These are phyloP conservation scores for Oryza punctata DNA, from an alignment of 176 grass and related monocot species.

Conservation along the genomic window DNA sequence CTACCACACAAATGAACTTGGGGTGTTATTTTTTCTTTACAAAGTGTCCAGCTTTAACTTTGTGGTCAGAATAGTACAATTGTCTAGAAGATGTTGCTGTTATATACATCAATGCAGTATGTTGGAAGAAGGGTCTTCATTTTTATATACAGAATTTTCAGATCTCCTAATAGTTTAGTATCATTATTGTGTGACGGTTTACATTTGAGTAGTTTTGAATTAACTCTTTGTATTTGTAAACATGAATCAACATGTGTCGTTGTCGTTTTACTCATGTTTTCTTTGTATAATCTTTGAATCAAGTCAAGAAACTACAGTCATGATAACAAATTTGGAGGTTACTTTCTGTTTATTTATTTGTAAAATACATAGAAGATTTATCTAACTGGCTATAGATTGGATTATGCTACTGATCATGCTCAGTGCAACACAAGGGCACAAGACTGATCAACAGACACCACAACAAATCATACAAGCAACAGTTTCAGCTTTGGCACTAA, in stretches of 20 bases:
- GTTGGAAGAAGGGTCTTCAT: too few species aligned
- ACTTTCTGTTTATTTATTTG: not conserved
- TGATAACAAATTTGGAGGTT: not conserved
- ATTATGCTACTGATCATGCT: conserved; percentile 40
- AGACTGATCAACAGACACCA: conserved; percentile 54
- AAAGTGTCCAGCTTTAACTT: conserved; percentile 67
- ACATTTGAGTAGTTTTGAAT: not conserved
- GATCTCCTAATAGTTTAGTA: too few species aligned
- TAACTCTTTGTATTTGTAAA: not conserved
- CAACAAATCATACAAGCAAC: not conserved
- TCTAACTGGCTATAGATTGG: conserved; percentile 49
- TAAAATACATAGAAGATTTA: not conserved
- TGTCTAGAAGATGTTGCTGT: not conserved
- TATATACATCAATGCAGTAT: not conserved
- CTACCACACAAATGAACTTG: not conserved
- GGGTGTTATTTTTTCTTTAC: conserved; percentile 45
- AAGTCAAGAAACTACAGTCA: not conserved
- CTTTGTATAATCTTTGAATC: not conserved
- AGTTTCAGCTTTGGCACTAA: not conserved
- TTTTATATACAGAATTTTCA: too few species aligned
- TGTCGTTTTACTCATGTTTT: not conserved
- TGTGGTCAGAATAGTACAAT: not conserved
- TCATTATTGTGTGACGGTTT: not conserved
- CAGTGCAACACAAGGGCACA: conserved; percentile 41
- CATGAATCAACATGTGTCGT: not conserved